Evolutionary conservation across 352 stramenopile genomes (phyloP), one percentile per base, ranked within the genome.

Genomic region (Phytopythium montanum): DNA sequence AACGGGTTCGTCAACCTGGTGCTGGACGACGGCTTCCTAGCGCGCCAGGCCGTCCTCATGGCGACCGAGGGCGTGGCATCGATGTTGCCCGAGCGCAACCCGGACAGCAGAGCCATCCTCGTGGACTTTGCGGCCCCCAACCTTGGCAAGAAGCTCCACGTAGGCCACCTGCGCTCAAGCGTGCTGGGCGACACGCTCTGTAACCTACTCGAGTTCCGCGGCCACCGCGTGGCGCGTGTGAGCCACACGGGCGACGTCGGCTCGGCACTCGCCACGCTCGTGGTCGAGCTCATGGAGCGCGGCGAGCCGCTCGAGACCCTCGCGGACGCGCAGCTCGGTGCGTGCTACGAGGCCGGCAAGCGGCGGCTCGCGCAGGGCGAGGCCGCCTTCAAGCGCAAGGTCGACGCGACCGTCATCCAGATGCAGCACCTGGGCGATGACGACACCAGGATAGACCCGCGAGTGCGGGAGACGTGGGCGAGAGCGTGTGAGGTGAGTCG

Each of bases 121-220:
- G 84, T 93, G 56, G 85, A 95, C 61, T 95, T 93, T 70, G 81
- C 79, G 31, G 81, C 83, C 7, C 85, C 85, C 3, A 95, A 95
- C 55, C 84, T 92, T 41, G 85, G 85, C 66, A 95, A 93, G 70
- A 91, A 91, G 61, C 67, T 95, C 25, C 85, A 95, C 51, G 85
- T 95, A 18, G 85, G 83, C 12, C 85, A 95, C 51, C 65, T 95
- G 60, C 78, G 85, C 6, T 92, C 85, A 19, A 90, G 79, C 38
- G 85, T 91, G 16, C 72, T 95, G 19, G 83, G 85, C 39, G 85
- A 95, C 61, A 90, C 80, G 34, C 70, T 95, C 58, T 82, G 78
- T 60, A 95, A 93, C 38, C 45, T 93, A 51, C 65, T 95, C 33
- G 85, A 93, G 72, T 93, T 90, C 64, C 78, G 77, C 29, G 85